A percentile compares a stretch with the other conserved stretches of the same genome.
phyloP scores from a whole-genome alignment of 257 asterid genomes.

The Paulownia fortunei region DNA sequence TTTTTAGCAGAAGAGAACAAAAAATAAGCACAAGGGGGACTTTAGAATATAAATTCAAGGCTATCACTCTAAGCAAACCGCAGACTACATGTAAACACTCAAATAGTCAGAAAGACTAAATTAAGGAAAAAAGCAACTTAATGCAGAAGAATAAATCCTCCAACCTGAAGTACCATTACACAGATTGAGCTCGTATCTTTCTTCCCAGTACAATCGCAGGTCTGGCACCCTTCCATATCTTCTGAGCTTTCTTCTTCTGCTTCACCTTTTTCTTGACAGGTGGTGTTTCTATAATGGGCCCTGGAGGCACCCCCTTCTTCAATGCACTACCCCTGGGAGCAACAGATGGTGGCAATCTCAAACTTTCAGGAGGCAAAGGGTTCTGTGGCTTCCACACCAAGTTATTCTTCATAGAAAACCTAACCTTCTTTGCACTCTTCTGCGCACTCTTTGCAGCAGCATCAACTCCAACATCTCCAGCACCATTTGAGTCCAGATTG shows the following conservation, averaged over 20 bases:
- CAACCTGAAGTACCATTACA: slow-evolving; percentile 27
- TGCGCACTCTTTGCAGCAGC: slow-evolving; percentile 38
- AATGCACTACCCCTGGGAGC: slow-evolving; percentile 79
- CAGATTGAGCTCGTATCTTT: slow-evolving; percentile 13
- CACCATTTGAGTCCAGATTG: slow-evolving; percentile 18
- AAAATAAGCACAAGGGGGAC: background rate
- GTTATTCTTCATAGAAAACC: slow-evolving; percentile 65
- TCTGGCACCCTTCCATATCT: slow-evolving; percentile 25
- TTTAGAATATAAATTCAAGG: slow-evolving; percentile 2
- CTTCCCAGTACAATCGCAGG: background rate
- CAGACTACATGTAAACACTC: slow-evolving; percentile 4
- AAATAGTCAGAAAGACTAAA: slow-evolving; percentile 8
- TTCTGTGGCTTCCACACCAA: slow-evolving; percentile 67
- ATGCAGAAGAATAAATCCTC: slow-evolving; percentile 20
- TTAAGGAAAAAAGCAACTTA: slow-evolving; percentile 1
- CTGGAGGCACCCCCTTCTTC: slow-evolving; percentile 68
- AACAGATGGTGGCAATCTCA: slow-evolving; percentile 67
- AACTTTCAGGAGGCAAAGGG: slow-evolving; percentile 70
- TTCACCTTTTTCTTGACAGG: slow-evolving; percentile 44
- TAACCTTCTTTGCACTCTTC: slow-evolving; percentile 63
- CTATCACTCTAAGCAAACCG: slow-evolving; percentile 8
- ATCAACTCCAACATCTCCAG: slow-evolving; percentile 38
- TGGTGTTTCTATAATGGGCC: slow-evolving; percentile 58
- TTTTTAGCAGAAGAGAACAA: background rate
- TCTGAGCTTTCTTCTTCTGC: slow-evolving; percentile 44